Evolutionary conservation across 768 basidiomycete species (phyloP).

Genomic region (Amanita subjunquillea): DNA sequence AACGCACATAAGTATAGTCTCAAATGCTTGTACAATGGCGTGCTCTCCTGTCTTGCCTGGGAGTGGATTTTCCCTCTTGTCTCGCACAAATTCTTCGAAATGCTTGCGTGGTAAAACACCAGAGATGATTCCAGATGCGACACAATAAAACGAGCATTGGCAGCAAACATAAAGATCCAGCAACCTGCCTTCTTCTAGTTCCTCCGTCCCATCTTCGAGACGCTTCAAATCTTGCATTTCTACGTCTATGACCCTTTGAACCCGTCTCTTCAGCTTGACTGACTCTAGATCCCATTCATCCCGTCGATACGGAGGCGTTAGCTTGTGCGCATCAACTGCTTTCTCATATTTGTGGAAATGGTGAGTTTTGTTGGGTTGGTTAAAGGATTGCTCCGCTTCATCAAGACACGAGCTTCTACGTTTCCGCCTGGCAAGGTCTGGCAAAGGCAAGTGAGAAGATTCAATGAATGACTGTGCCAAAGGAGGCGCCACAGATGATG

Average conservation of each 20-base stretch:
- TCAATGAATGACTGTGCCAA: constrained; percentile 44
- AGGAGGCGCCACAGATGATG: constrained; percentile 50
- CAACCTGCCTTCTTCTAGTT: constrained; percentile 37
- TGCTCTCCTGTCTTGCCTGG: constrained; percentile 44
- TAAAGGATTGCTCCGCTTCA: constrained; percentile 34
- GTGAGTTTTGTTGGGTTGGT: constrained; percentile 53
- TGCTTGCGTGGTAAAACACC: constrained; percentile 58
- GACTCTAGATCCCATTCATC: constrained; percentile 52
- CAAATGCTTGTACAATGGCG: constrained; percentile 45
- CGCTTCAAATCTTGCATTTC: constrained; percentile 2
- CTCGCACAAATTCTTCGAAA: constrained; percentile 52
- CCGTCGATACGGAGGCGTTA: constrained; percentile 48
- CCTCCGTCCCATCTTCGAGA: constrained; percentile 30
- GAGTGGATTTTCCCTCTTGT: constrained; percentile 50
- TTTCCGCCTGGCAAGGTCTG: constrained; percentile 43
- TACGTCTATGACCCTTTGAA: constrained; percentile 20
- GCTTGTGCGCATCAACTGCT: constrained; percentile 58
- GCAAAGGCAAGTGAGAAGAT: constrained; percentile 34
- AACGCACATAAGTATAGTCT: constrained; percentile 60
- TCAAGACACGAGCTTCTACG: constrained; percentile 41
- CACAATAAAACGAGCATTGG: constrained; percentile 68
- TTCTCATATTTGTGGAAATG: constrained; percentile 72
- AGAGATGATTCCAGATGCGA: constrained; percentile 60
- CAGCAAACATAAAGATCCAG: constrained; percentile 80
- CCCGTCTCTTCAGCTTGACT: constrained; percentile 43